Evolutionary conservation across 768 basidiomycete species (phyloP).

Genomic region (Inosperma sp.): DNA sequence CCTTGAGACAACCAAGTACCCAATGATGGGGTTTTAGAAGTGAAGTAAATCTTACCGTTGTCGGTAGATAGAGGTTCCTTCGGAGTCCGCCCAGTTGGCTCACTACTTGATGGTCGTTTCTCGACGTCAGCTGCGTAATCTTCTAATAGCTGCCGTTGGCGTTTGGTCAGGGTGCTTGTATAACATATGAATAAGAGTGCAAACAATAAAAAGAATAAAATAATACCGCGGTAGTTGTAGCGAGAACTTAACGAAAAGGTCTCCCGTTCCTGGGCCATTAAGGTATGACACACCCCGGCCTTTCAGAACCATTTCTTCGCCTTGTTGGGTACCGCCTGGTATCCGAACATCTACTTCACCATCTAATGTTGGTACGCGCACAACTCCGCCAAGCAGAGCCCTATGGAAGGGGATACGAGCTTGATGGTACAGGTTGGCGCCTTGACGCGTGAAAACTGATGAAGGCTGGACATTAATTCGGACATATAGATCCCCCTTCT

Average conservation of each 20-base stretch:
- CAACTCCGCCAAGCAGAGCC: constrained; percentile 89
- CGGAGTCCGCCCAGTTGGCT: constrained; percentile 12
- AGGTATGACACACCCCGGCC: constrained; percentile 74
- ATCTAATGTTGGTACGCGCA: constrained; percentile 90
- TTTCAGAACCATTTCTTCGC: constrained; percentile 94
- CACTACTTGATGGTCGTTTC: constrained; percentile 31
- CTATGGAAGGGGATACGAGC: constrained; percentile 86
- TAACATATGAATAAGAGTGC: constrained; percentile 8
- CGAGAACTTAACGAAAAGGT: constrained; percentile 84
- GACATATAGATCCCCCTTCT: constrained; percentile 80
- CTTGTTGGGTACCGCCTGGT: constrained; percentile 90
- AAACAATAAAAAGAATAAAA: constrained; percentile 22
- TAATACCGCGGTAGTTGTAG: constrained; percentile 83
- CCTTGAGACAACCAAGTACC: constrained; percentile 68
- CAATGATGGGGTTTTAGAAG: constrained; percentile 49
- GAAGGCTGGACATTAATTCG: constrained; percentile 81
- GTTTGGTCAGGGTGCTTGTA: constrained; percentile 70
- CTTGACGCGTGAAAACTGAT: constrained; percentile 84
- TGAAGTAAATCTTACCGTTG: constrained; percentile 77
- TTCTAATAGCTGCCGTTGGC: constrained; percentile 84
- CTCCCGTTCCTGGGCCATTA: constrained; percentile 60
- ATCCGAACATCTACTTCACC: constrained; percentile 94
- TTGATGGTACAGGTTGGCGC: constrained; percentile 85
- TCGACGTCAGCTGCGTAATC: constrained; percentile 93
- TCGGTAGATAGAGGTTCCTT: constrained; percentile 33